Conservation (phyloP, 371 early-diverging fungal genomes). For the Mortierella sp. region DNA sequence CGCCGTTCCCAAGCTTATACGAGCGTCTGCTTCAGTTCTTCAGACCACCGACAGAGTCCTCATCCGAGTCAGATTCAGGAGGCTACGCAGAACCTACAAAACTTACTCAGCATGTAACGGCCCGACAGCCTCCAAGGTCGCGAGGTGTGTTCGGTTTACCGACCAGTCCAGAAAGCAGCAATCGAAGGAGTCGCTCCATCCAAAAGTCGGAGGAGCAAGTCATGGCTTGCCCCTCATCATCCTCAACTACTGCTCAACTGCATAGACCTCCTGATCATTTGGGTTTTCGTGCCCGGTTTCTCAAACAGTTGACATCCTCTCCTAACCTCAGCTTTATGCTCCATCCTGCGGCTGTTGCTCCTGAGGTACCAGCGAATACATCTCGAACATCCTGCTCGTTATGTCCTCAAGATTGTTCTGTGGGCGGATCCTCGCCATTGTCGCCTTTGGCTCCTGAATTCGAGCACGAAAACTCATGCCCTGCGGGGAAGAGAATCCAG, state of each 20-base stretch:
- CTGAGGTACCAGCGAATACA: not conserved
- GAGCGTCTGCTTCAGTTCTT: constrained; percentile 32
- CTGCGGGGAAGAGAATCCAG: constrained; percentile 27
- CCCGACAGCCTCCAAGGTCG: not conserved
- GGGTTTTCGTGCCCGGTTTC: constrained; percentile 31
- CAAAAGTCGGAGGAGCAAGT: not conserved
- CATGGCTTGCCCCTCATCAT: not conserved
- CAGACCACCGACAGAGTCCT: constrained; percentile 36
- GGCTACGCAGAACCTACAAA: not conserved
- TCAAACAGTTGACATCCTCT: constrained; percentile 28
- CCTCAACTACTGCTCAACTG: not conserved
- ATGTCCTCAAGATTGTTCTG: not conserved
- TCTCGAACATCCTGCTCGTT: too few species aligned
- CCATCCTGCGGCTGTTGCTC: not conserved
- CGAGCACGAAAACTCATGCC: constrained; percentile 38
- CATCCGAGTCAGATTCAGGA: constrained; percentile 21
- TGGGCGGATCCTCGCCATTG: not conserved
- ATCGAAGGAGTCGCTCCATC: not conserved
- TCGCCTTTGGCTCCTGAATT: constrained; percentile 28
- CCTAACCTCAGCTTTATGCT: constrained; percentile 29
- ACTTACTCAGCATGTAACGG: not conserved
- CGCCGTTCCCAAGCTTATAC: constrained; percentile 33
- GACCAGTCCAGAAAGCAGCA: constrained; percentile 5
- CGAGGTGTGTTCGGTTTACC: constrained; percentile 25
- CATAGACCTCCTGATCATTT: constrained; percentile 13